Percentiles rank a stretch among this genome's conserved stretches.
Evolutionary conservation across 2,329 filamentous ascomycete genomes (phyloP).

Genomic region (Colletotrichum salicis): DNA sequence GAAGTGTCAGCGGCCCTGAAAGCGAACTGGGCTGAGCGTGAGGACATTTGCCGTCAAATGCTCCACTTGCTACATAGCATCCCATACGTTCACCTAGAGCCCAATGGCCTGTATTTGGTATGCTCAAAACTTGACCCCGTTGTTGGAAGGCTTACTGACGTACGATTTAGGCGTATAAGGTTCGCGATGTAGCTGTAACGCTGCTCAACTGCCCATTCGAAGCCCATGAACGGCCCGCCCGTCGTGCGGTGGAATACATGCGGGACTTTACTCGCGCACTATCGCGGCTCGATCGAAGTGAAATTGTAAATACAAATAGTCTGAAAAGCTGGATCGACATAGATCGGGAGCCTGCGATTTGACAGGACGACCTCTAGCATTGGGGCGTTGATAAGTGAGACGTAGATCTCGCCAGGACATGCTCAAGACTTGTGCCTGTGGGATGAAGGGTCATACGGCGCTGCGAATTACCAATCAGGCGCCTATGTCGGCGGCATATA

Average conservation of each 20-base stretch:
- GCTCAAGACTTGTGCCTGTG: too few species aligned
- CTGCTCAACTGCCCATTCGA: constrained; percentile 48
- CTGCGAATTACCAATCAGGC: too few species aligned
- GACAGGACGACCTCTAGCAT: not conserved
- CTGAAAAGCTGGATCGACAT: constrained; percentile 46
- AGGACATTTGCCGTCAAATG: constrained; percentile 49
- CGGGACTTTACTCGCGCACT: constrained; percentile 43
- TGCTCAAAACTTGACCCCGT: not conserved
- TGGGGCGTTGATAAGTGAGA: too few species aligned
- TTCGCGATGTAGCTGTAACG: constrained; percentile 48
- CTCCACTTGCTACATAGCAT: constrained; percentile 48
- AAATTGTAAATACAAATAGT: constrained; percentile 45
- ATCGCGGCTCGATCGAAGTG: constrained; percentile 44
- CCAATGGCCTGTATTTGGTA: constrained; percentile 48
- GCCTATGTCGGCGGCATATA: too few species aligned
- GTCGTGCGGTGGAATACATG: constrained; percentile 42
- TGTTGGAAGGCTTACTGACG: not conserved
- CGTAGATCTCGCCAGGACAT: too few species aligned
- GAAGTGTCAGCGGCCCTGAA: constrained; percentile 23
- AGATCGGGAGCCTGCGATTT: constrained; percentile 23
- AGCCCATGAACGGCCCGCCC: constrained; percentile 39
- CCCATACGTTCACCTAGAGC: constrained; percentile 44
- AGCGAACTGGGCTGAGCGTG: constrained; percentile 45
- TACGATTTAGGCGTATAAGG: constrained; percentile 43
- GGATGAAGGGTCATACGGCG: too few species aligned